A percentile compares a stretch with the other conserved stretches of the same genome.
These are phyloP conservation scores for Tricholoma bakamatsutake DNA, from an alignment of 768 basidiomycete genomes.

Conservation along the genomic window DNA sequence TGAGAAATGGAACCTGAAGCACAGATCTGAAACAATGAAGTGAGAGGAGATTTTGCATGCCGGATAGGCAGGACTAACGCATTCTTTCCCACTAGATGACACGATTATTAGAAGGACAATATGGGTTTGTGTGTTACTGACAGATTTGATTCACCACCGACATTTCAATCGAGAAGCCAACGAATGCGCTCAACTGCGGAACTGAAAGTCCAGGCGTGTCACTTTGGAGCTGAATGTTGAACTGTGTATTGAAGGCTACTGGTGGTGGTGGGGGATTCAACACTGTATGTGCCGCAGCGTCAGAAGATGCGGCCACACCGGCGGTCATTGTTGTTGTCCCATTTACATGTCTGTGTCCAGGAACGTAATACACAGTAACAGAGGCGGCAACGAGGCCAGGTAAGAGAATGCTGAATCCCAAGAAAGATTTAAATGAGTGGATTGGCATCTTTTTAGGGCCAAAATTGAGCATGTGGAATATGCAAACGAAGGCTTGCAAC, in stretches of 20 bases:
- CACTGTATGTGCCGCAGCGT: background rate
- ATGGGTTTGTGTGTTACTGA: slow-evolving; percentile 23
- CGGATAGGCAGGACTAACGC: slow-evolving; percentile 24
- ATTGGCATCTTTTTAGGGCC: background rate
- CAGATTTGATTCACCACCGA: slow-evolving; percentile 53
- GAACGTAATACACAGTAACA: background rate
- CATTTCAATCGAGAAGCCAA: slow-evolving; percentile 62
- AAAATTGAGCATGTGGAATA: background rate
- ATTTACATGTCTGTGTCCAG: background rate
- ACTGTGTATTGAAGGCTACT: background rate
- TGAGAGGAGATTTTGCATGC: slow-evolving; percentile 25
- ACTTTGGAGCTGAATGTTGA: background rate
- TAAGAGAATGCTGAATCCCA: background rate
- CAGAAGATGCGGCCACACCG: background rate
- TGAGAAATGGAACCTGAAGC: slow-evolving; percentile 63
- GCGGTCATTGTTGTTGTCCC: background rate
- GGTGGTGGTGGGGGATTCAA: background rate
- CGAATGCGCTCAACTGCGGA: slow-evolving; percentile 29
- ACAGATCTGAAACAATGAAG: background rate
- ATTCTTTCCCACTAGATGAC: slow-evolving; percentile 40
- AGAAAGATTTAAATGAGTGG: background rate
- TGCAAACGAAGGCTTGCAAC: too few species aligned
- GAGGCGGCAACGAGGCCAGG: background rate
- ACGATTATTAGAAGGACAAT: background rate
- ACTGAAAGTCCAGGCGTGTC: slow-evolving; percentile 27